phyloP scores from a whole-genome alignment of 2,329 filamentous ascomycete species.

The Colletotrichum navitas region DNA sequence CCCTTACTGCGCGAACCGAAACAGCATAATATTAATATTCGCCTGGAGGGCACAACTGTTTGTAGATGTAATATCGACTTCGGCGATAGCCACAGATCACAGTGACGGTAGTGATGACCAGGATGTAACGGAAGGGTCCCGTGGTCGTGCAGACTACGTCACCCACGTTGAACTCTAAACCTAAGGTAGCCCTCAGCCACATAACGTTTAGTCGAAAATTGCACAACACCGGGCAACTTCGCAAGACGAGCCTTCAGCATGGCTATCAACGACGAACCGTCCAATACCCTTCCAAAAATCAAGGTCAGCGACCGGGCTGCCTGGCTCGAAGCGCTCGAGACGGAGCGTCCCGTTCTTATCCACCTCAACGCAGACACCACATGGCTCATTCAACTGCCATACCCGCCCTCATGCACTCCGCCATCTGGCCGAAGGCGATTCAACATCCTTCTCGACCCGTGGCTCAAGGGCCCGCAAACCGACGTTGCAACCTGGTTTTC shows the following conservation, averaged over 20 bases:
- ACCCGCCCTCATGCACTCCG: conserved; percentile 58
- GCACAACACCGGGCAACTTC: background rate
- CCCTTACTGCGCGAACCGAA: background rate
- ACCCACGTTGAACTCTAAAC: background rate
- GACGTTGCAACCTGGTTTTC: conserved; percentile 75
- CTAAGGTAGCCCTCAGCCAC: background rate
- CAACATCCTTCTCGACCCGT: conserved; percentile 76
- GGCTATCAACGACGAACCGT: background rate
- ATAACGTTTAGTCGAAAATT: background rate
- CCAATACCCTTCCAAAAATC: background rate
- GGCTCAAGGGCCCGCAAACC: conserved; percentile 72
- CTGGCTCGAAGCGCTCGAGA: conserved; percentile 26
- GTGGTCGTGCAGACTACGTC: conserved; percentile 24
- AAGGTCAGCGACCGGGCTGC: conserved; percentile 24
- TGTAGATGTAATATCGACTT: background rate
- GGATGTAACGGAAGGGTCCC: background rate
- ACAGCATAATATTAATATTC: background rate
- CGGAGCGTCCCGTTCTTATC: conserved; percentile 61
- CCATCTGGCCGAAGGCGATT: conserved; percentile 65
- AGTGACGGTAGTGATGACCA: background rate
- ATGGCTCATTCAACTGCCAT: conserved; percentile 75
- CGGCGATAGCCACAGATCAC: background rate
- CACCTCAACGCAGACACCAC: conserved; percentile 77
- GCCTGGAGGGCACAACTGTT: background rate
- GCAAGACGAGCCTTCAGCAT: background rate